Evolutionary conservation across 2,329 filamentous ascomycete genomes (phyloP), one percentile per base, ranked within the genome.

Genomic region (Trichoderma citrinoviride): DNA sequence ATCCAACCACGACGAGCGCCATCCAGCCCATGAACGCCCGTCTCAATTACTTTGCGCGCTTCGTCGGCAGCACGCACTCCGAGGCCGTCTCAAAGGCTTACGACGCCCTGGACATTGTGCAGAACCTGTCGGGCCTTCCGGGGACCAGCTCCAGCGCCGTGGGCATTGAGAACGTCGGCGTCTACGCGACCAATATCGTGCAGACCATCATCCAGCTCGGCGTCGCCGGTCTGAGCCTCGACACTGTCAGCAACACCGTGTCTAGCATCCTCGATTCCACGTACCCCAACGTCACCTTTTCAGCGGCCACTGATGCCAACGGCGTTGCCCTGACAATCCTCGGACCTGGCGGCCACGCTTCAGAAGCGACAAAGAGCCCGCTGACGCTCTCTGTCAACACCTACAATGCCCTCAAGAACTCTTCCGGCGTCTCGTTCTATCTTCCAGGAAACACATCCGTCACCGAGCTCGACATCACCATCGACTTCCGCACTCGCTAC

Each of bases 1-100:
- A 69, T 33, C 68, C 68, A 15, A 68, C 62, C 21, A 58, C 29
- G 3, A 56, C 60, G 17, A 66, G 62, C 21, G 68, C 68, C 7
- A 46, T 69, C 2, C 68, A 69, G 60, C 66, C 68, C 10, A 69
- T 69, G 68, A 69, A 69, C 53, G 58, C 62, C 3, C 65, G 68
- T 7, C 62, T 69, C 43, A 69, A 69, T 60, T 61, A 61, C 25
- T 69, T 69, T 50, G 62, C 66, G 8, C 56, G 29, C 2, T 67
- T 69, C 37, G 33, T 40, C 6, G 68, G 66, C 29, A 49, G 37
- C 15, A 67, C 65, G 5, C 68, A 69, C 56, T 12, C 29, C 3
- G 65, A 69, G 21, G 65, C 68, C 1, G 65, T 69, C 21, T 19
- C 41, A 14, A 68, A 69, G 46, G 68, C 66, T 2, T 69, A 68